Evolutionary conservation across 2,329 filamentous ascomycete genomes (phyloP).

Genomic region (Didymella segeticola): DNA sequence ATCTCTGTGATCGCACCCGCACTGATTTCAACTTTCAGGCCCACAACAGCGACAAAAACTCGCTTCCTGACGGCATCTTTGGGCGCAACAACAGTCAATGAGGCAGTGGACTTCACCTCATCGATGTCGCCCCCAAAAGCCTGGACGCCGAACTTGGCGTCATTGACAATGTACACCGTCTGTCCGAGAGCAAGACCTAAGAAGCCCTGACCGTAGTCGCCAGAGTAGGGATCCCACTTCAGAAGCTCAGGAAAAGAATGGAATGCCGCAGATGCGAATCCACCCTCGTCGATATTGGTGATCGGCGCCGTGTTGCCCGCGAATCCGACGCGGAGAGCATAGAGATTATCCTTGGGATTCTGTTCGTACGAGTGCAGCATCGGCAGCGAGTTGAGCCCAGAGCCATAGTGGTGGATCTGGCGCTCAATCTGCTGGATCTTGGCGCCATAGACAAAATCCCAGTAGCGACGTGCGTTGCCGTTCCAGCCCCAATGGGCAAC

Average conservation of each 20-base stretch:
- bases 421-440: slow-evolving; percentile 53
- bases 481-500: slow-evolving; percentile 69
- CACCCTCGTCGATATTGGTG: slow-evolving; percentile 62
- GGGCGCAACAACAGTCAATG: slow-evolving; percentile 48
- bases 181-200: slow-evolving; percentile 60
- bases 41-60: slow-evolving; percentile 58
- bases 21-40: slow-evolving; percentile 42
- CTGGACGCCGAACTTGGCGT: slow-evolving; percentile 54
- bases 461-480: slow-evolving; percentile 66
- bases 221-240: slow-evolving; percentile 63
- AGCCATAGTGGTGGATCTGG: slow-evolving; percentile 68
- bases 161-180: slow-evolving; percentile 58
- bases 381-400: slow-evolving; percentile 63
- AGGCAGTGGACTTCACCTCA: slow-evolving; percentile 17
- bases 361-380: slow-evolving; percentile 60
- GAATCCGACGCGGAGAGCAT: slow-evolving; percentile 62
- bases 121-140: slow-evolving; percentile 58
- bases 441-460: slow-evolving; percentile 62
- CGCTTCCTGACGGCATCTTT: slow-evolving; percentile 57
- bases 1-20: slow-evolving; percentile 29
- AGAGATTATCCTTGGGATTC: slow-evolving; percentile 52
- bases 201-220: slow-evolving; percentile 65
- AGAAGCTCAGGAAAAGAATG: slow-evolving; percentile 64
- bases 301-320: slow-evolving; percentile 61
- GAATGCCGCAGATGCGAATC: slow-evolving; percentile 63